Base-by-base conservation (phyloP, 2,329 filamentous ascomycete genomes). In the Colletotrichum cordylinicola region DNA sequence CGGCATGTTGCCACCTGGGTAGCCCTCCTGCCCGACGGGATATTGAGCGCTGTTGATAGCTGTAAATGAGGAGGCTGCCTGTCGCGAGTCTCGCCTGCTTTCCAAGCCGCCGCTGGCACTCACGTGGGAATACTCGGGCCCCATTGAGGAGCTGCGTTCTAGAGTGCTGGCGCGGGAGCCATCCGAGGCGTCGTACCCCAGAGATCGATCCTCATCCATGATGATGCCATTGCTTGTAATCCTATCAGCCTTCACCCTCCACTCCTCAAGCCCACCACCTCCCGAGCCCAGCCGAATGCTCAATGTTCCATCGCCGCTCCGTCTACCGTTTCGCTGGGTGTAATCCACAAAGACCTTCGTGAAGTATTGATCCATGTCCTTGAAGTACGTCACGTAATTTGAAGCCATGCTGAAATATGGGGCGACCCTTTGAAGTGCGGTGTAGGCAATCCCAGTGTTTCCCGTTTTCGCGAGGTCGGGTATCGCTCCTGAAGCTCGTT, bases 201-300 rank as follows among this genome's bases (percentile, higher is more conserved):
- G 70, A 74, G 79, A 67, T 81, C 81, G 48, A 67, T 78, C 67
- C 77, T 85, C 83, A 12, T 82, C 79, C 35, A 84, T 79, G 12
- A 88, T 85, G 35, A 82, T 81, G 48, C 87, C 86, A 60, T 88
- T 86, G 77, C 87, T 87, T 74, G 86, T 87, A 13, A 88, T 83
- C 72, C 82, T 83, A 48, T 78, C 79, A 1, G 80, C 79, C 64
- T 86, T 81, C 12, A 86, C 82, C 75, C 87, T 88, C 82, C 90
- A 92, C 78, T 91, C 89, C 76, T 91, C 90, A 5, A 91, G 82
- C 2, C 88, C 91, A 39, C 90, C 91, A 16, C 90, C 88, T 4
- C 77, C 76, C 8, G 84, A 86, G 2, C 85, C 86, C 64, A 86
- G 80, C 4, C 85, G 84, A n/a, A 89, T 81, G 39, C 85, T 86